These are phyloP conservation scores for Backusella psychrophila DNA, from an alignment of 192 early-diverging fungal genomes.

Conservation along the genomic window DNA sequence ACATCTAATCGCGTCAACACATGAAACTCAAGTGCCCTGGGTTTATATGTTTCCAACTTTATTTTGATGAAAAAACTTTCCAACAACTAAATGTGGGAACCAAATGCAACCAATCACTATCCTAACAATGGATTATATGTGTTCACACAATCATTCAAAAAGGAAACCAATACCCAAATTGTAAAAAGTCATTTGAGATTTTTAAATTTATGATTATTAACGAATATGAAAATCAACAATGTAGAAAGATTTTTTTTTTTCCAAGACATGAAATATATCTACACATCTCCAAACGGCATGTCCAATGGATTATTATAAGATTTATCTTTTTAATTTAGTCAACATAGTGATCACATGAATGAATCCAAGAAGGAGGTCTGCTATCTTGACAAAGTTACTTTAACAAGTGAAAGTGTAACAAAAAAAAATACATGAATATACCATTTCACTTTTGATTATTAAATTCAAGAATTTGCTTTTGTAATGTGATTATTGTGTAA, in stretches of 20 bases:
- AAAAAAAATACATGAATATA: not conserved
- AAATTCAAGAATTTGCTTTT: not conserved
- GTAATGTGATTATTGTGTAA: not conserved
- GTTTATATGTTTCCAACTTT: not conserved
- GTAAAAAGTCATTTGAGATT: not conserved
- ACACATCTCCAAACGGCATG: not conserved
- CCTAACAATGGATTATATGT: not conserved
- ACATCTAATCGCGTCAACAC: not conserved
- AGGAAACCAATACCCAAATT: not conserved
- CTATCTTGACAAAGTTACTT: not conserved
- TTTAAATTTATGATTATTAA: not conserved
- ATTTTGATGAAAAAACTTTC: not conserved
- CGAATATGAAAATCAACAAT: not conserved
- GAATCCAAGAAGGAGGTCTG: not conserved
- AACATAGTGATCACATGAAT: not conserved
- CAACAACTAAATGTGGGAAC: not conserved
- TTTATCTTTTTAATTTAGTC: not conserved
- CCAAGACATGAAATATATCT: not conserved
- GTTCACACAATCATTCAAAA: constrained; percentile 1
- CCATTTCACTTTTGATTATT: not conserved
- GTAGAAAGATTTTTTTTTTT: not conserved
- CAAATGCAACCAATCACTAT: not conserved
- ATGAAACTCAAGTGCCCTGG: not conserved
- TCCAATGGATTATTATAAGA: no score
- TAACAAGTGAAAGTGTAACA: not conserved